Evolutionary conservation across 202 grass and related monocot genomes (phyloP).

Genomic region (Cymbopogon flexuosus): DNA sequence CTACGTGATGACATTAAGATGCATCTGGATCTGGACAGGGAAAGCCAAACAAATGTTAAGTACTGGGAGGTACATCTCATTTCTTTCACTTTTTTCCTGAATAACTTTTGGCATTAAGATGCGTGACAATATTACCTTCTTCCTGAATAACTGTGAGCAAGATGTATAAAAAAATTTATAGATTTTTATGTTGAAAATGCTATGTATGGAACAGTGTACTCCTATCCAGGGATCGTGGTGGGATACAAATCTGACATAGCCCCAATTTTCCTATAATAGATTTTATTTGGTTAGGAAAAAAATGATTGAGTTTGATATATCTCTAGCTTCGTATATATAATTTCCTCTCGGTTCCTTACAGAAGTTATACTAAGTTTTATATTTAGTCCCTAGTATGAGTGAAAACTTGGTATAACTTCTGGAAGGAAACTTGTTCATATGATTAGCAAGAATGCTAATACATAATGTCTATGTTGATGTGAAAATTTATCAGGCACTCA

Average conservation of each 20-base stretch:
- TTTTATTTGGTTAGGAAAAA: constrained; percentile 6
- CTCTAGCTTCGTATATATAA: constrained; percentile 8
- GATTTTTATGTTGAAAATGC: constrained; percentile 8
- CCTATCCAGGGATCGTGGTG: background rate
- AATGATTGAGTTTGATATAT: constrained; percentile 2
- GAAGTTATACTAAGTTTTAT: too few species aligned
- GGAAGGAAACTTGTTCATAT: background rate
- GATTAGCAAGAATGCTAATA: constrained; percentile 19
- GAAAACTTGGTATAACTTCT: background rate
- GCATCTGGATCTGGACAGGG: constrained; percentile 88
- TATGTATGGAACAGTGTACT: background rate
- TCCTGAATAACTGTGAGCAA: constrained; percentile 13
- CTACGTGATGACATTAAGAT: constrained; percentile 87
- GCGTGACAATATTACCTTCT: background rate
- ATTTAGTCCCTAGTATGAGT: too few species aligned
- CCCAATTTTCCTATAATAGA: background rate
- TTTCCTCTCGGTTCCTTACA: constrained; percentile 13
- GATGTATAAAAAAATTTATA: background rate
- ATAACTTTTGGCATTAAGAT: background rate
- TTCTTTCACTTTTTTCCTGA: constrained; percentile 7
- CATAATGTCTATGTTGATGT: constrained; percentile 20
- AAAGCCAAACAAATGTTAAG: constrained; percentile 65
- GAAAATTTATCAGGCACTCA: constrained; percentile 58
- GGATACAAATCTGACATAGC: background rate
- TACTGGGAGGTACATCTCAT: constrained; percentile 87